Base-by-base conservation (phyloP, 495 filamentous ascomycete species). In the Neurospora terricola region DNA sequence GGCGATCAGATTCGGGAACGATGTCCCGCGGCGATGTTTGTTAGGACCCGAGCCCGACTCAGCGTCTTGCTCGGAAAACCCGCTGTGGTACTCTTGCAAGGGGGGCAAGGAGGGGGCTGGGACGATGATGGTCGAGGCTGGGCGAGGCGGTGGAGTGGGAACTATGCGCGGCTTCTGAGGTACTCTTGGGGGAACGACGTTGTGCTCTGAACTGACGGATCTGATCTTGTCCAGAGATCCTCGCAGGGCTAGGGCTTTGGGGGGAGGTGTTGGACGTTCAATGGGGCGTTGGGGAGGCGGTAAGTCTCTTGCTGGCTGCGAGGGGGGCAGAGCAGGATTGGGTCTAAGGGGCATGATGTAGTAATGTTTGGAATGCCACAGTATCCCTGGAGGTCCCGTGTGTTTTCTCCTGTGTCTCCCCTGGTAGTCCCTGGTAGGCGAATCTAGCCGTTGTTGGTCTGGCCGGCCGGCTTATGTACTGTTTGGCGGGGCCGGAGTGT, bases 1-100 rank as follows among this genome's bases (percentile, higher is more conserved):
- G 38, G 80, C 78, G 36, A 84, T 76, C 70, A 84, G 62, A 70
- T 78, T 81, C 9, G 83, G 81, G 18, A 81, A 81, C 0, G 83
- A 86, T 59, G 81, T 77, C 73, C 84, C 83, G n/a, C 84, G 81
- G 54, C 82, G 82, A 68, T 85, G 83, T 23, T 76, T 73, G 62
- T 66, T 71, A 45, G 73, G 69, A 21, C 38, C 78, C 21, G 73
- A 75, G 23, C 73, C 71, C 12, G 73, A 72, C 43, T 70, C 74
- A 73, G 72, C 73, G 72, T 79, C 78, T 69, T 75, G 78, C 78
- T 80, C 77, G 37, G 76, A 71, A 66, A 75, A 81, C 72, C 77
- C 80, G 48, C 79, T 82, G 77, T 82, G 80, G 71, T 82, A 81
- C 59, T 82, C 80, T 38, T 77, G 73, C 23, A 80, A 71, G 8